A percentile compares a stretch with the other conserved stretches of the same genome.
These are phyloP conservation scores for Athelia psychrophila DNA, from an alignment of 1,284 basidiomycete genomes.

Conservation along the genomic window DNA sequence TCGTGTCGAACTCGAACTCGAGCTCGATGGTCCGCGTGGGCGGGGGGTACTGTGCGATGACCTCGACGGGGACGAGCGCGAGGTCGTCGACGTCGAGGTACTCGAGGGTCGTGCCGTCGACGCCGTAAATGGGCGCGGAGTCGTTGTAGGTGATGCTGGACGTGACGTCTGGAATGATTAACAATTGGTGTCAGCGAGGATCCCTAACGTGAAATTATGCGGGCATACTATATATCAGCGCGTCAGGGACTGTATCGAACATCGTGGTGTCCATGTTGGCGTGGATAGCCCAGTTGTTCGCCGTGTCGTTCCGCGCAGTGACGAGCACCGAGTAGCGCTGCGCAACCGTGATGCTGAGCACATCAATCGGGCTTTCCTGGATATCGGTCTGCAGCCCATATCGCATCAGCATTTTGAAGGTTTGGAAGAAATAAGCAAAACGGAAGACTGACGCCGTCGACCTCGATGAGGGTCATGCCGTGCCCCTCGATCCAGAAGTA, in stretches of 20 bases:
- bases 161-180: constrained; percentile 83
- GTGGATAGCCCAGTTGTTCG: constrained; percentile 84
- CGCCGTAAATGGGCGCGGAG: constrained; percentile 45
- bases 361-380: constrained; percentile 66
- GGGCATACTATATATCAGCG: constrained; percentile 71
- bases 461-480: constrained; percentile 86
- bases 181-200: not conserved
- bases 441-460: constrained; percentile 68
- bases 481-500: constrained; percentile 92
- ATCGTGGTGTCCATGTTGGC: constrained; percentile 86
- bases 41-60: constrained; percentile 38
- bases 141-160: constrained; percentile 68
- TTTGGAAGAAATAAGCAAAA: not conserved
- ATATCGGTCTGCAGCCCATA: constrained; percentile 59
- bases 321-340: constrained; percentile 95
- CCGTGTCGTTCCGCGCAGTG: constrained; percentile 83
- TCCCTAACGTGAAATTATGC: not conserved
- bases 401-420: not conserved
- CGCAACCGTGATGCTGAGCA: constrained; percentile 76
- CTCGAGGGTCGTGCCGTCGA: constrained; percentile 44
- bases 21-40: constrained; percentile 56
- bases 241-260: constrained; percentile 80
- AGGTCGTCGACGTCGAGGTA: constrained; percentile 64
- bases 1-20: constrained; percentile 62
- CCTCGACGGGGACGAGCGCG: constrained; percentile 53